These are phyloP conservation scores for Claviceps pusilla DNA, from an alignment of 2,329 filamentous ascomycete genomes.

Conservation along the genomic window DNA sequence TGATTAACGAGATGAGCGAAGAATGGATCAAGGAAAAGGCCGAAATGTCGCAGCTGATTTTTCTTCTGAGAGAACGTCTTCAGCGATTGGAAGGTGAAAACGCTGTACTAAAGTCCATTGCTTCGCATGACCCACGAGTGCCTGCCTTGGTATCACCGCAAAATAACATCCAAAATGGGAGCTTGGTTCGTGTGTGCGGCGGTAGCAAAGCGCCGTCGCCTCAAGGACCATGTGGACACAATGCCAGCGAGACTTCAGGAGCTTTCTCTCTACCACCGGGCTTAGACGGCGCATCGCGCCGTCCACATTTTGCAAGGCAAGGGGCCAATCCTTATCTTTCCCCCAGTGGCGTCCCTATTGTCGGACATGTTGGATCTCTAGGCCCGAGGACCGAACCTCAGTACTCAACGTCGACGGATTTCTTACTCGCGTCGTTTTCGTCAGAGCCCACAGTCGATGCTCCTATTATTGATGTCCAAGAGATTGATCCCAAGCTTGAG, in stretches of 20 bases:
- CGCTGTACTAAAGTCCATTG: constrained; percentile 16
- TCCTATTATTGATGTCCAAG: constrained; percentile 40
- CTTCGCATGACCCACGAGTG: constrained; percentile 15
- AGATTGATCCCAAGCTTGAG: constrained; percentile 44
- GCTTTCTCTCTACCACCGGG: constrained; percentile 17
- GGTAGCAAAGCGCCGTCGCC: constrained; percentile 7
- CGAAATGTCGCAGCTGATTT: constrained; percentile 25
- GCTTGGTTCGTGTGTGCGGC: constrained; percentile 10
- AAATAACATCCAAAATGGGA: constrained; percentile 13
- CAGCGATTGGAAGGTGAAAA: constrained; percentile 23
- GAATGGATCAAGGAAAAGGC: constrained; percentile 32
- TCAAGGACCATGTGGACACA: constrained; percentile 9
- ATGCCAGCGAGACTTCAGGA: constrained; percentile 10
- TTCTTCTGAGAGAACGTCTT: constrained; percentile 25
- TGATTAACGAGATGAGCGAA: constrained; percentile 37
- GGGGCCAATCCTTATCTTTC: constrained; percentile 18
- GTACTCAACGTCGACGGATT: constrained; percentile 21
- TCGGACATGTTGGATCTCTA: constrained; percentile 24
- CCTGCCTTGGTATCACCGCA: constrained; percentile 18
- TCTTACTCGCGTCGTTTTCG: constrained; percentile 17
- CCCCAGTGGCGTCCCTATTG: constrained; percentile 20
- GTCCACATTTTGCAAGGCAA: constrained; percentile 17
- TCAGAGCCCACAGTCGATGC: constrained; percentile 19
- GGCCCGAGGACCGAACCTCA: constrained; percentile 30
- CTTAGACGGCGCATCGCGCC: constrained; percentile 19